A percentile compares a stretch with the other conserved stretches of the same genome.
These are phyloP conservation scores for Fonsecaea monophora DNA, from an alignment of 2,329 filamentous ascomycete species.

Conservation along the genomic window DNA sequence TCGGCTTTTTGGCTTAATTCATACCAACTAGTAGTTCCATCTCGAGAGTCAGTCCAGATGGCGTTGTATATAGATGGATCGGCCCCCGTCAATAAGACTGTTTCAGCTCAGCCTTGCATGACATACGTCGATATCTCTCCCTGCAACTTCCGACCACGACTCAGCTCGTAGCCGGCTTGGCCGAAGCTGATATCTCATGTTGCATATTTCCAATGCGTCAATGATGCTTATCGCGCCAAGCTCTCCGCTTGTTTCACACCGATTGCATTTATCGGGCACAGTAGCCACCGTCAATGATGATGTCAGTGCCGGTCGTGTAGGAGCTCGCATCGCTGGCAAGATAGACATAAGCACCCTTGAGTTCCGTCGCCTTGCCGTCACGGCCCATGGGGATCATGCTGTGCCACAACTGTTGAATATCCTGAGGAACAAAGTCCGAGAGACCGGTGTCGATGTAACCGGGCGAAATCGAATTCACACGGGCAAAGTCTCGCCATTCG, in stretches of 20 bases:
- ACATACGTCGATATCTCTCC: neutral
- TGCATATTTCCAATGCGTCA: neutral
- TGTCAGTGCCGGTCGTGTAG: constrained; percentile 58
- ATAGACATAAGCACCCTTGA: constrained; percentile 66
- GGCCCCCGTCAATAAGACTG: neutral
- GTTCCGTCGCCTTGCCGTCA: constrained; percentile 68
- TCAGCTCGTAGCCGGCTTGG: neutral
- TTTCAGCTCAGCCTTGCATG: neutral
- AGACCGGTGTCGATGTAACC: constrained; percentile 73
- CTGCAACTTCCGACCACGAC: neutral
- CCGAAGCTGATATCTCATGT: neutral
- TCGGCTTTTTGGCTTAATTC: too few species aligned
- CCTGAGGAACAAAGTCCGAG: constrained; percentile 66
- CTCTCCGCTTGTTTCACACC: neutral
- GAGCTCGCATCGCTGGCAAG: constrained; percentile 56
- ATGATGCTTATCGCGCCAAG: neutral
- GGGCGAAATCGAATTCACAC: constrained; percentile 71
- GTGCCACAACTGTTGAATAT: constrained; percentile 64
- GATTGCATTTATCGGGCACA: constrained; percentile 47
- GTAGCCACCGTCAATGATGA: constrained; percentile 60
- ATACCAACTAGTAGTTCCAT: neutral
- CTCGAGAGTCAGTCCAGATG: too few species aligned
- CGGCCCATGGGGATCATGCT: constrained; percentile 67
- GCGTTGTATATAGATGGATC: too few species aligned
- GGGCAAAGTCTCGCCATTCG: constrained; percentile 73